Evolutionary conservation across 768 basidiomycete species (phyloP), one percentile per base, ranked within the genome.

Genomic region (Pluteus cervinus): DNA sequence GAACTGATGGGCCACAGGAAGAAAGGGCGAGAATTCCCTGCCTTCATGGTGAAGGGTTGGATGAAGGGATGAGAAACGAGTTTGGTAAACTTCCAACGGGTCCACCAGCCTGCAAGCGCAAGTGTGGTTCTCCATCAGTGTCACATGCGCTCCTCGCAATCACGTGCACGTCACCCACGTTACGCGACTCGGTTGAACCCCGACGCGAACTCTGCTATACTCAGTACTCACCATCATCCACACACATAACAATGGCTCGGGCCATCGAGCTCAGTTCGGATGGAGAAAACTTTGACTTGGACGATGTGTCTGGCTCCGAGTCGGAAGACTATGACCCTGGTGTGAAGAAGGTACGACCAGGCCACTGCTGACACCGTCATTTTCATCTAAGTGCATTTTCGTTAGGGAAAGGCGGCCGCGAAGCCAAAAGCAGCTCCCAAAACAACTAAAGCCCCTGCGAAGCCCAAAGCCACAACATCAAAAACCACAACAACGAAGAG

Each of bases 191-290:
- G 7, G 10, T 8, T 9, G 18, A 32, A 25, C 21, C 3, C 9
- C 9, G 30, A 40, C 39, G 33, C 39, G 39, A 15, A 18, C 20
- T 8, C 14, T 7, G 21, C 23, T 4, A 14, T 26, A 16, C 23
- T 37, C 14, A 20, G 22, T 22, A 3, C n/a, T 4, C 9, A 14
- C 22, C 32, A 33, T n/a, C 37, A 38, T n/a, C 9, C 24, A 11
- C 18, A 7, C 22, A 29, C 17, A 18, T 7, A 18, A 8, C 28
- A 28, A 86, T 87, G n/a, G n/a, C n/a, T n/a, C n/a, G n/a, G n/a
- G n/a, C n/a, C n/a, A n/a, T n/a, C n/a, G 86, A 83, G 78, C 59
- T 82, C 81, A n/a, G n/a, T 38, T 82, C 82, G 8, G 83, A 81
- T 53, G 73, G 58, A 35, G 86, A 88, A 59, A 75, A 69, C 46